A percentile compares a stretch with the other conserved stretches of the same genome.
Conservation (phyloP, 2,329 filamentous ascomycete species). For the Penicillium sclerotiorum region DNA sequence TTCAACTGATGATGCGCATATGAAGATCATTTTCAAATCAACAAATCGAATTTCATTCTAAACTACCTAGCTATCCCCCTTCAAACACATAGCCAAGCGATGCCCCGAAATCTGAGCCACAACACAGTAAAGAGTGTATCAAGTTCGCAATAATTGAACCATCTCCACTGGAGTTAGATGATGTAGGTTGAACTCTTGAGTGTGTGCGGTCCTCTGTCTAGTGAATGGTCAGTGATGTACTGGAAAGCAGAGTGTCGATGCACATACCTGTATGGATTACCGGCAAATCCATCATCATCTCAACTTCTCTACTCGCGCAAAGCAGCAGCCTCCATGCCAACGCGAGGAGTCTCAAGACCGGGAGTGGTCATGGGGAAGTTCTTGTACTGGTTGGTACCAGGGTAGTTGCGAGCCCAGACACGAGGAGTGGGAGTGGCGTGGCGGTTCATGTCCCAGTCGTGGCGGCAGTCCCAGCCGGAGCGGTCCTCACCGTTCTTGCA, state of each 20-base stretch:
- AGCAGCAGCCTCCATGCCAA: constrained; percentile 1
- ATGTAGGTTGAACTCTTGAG: constrained; percentile 4
- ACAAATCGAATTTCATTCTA: constrained; percentile 6
- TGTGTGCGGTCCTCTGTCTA: not conserved
- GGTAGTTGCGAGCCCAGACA: constrained; percentile 12
- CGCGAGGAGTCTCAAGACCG: not conserved
- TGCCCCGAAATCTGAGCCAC: constrained; percentile 3
- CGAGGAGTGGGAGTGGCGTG: constrained; percentile 12
- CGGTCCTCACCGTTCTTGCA: constrained; percentile 12
- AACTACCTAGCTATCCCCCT: constrained; percentile 7
- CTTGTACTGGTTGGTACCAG: constrained; percentile 3
- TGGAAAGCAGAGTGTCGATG: not conserved
- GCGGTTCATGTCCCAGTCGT: constrained; percentile 11
- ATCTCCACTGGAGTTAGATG: constrained; percentile 10
- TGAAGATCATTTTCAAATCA: constrained; percentile 3
- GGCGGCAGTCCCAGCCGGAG: constrained; percentile 14
- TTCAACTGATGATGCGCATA: constrained; percentile 26
- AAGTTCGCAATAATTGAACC: constrained; percentile 22
- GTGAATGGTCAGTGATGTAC: not conserved
- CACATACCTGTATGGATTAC: constrained; percentile 4
- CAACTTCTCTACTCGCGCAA: not conserved
- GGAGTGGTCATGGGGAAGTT: not conserved
- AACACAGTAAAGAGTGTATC: constrained; percentile 24
- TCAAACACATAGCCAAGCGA: not conserved
- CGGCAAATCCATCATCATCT: not conserved